Evolutionary conservation across 2,329 filamentous ascomycete genomes (phyloP).

Genomic region (Monosporascus sp.): DNA sequence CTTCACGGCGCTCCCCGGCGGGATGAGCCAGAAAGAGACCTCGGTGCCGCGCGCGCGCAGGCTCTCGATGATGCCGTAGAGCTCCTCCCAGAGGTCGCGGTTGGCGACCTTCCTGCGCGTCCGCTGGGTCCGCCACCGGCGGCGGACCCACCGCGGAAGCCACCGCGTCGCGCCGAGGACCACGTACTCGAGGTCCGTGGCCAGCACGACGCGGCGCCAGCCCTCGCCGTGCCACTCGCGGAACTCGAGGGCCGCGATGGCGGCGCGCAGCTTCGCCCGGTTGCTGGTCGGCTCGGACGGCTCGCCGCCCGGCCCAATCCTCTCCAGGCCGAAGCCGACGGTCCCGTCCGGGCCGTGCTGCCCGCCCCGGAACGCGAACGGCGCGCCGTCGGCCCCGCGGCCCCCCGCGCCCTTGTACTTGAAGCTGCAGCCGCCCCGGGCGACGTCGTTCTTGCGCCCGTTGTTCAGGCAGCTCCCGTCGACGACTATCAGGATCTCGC

Average conservation of each 20-base stretch:
- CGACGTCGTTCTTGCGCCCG: conserved; percentile 17
- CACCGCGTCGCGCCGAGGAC: conserved; percentile 35
- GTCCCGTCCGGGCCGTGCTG: conserved; percentile 3
- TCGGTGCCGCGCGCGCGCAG: conserved; percentile 17
- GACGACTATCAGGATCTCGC: conserved; percentile 35
- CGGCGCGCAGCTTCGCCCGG: conserved; percentile 39
- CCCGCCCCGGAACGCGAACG: conserved; percentile 1
- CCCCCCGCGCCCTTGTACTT: conserved; percentile 19
- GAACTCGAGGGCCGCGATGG: conserved; percentile 8
- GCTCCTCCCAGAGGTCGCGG: conserved; percentile 37
- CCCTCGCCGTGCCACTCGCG: conserved; percentile 35
- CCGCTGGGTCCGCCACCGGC: conserved; percentile 30
- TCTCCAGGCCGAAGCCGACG: conserved; percentile 27
- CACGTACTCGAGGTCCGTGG: conserved; percentile 43
- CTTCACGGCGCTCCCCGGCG: conserved; percentile 6
- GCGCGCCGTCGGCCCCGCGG: conserved; percentile 2
- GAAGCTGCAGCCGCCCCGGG: conserved; percentile 24
- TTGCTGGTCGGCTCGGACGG: conserved; percentile 29
- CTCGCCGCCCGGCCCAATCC: conserved; percentile 25
- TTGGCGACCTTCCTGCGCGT: conserved; percentile 29
- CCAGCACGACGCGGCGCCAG: conserved; percentile 37
- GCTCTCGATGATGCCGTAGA: conserved; percentile 23
- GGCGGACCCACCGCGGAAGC: conserved; percentile 33
- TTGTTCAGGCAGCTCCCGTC: conserved; percentile 37
- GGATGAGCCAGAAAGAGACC: conserved; percentile 23